Evolutionary conservation across 1,139 yeast genomes (phyloP).

Genomic region (Candida sp.): DNA sequence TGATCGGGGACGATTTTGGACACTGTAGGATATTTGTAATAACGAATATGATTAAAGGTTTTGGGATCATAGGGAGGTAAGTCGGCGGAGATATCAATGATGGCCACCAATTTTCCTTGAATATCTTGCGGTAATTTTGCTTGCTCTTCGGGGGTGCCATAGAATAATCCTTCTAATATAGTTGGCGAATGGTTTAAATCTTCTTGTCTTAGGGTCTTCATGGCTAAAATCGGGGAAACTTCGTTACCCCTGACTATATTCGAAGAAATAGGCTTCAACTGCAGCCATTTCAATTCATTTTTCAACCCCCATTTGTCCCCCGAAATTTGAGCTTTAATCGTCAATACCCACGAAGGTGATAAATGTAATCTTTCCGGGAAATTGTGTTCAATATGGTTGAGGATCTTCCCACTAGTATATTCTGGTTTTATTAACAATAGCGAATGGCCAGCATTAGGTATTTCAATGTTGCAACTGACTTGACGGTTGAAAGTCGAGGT

Average conservation of each 20-base stretch:
- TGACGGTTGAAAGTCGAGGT: conserved; percentile 21
- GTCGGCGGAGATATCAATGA: conserved; percentile 74
- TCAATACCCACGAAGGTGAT: conserved; percentile 63
- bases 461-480: conserved; percentile 31
- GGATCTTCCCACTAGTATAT: conserved; percentile 57
- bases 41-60: conserved; percentile 49
- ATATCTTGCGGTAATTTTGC: conserved; percentile 7
- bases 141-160: conserved; percentile 19
- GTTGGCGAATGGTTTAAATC: conserved; percentile 61
- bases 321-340: conserved; percentile 55
- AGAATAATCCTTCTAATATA: conserved; percentile 45
- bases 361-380: conserved; percentile 48
- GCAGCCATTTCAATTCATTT: conserved; percentile 71
- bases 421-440: conserved; percentile 64
- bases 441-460: conserved; percentile 66
- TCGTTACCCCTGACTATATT: conserved; percentile 33
- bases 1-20: conserved; percentile 74
- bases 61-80: conserved; percentile 71
- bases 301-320: conserved; percentile 80
- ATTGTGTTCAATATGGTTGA: conserved; percentile 53
- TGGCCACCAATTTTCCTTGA: conserved; percentile 45
- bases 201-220: conserved; percentile 72
- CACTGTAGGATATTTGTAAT: conserved; percentile 74
- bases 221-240: conserved; percentile 56
- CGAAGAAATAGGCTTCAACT: conserved; percentile 47